Percentiles rank a stretch among this genome's conserved stretches.
These are phyloP conservation scores for Trapa bicornis DNA, from an alignment of 345 rosid genomes.

Conservation along the genomic window DNA sequence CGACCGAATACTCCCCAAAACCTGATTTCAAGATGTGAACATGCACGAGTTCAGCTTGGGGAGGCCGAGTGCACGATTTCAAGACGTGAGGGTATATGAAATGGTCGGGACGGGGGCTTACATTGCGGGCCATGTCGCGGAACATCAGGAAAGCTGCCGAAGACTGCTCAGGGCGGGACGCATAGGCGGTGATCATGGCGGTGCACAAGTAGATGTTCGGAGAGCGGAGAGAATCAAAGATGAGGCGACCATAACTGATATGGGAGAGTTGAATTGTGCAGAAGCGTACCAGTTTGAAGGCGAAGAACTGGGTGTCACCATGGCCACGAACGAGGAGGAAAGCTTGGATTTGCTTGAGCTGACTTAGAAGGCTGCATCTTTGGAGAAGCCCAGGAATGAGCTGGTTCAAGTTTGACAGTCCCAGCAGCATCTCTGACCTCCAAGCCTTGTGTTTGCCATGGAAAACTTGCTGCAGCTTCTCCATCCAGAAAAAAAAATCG, in stretches of 20 bases:
- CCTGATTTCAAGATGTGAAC: slow-evolving; percentile 45
- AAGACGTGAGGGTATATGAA: slow-evolving; percentile 67
- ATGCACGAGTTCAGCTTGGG: slow-evolving; percentile 44
- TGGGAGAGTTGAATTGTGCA: slow-evolving; percentile 44
- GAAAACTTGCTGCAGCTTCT: no score
- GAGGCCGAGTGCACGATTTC: slow-evolving; percentile 31
- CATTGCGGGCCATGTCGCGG: slow-evolving; percentile 42
- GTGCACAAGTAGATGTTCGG: slow-evolving; percentile 61
- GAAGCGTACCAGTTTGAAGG: slow-evolving; percentile 70
- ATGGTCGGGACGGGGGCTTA: slow-evolving; percentile 46
- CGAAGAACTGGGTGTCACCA: slow-evolving; percentile 42
- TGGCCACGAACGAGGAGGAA: slow-evolving; percentile 44
- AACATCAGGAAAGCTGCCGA: slow-evolving; percentile 35
- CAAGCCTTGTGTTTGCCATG: no score
- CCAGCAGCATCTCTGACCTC: background rate
- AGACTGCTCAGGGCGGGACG: slow-evolving; percentile 34
- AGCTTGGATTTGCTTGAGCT: slow-evolving; percentile 68
- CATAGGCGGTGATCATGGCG: slow-evolving; percentile 64
- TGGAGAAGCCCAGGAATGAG: slow-evolving; percentile 24
- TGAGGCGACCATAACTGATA: slow-evolving; percentile 47
- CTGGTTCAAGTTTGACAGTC: slow-evolving; percentile 18
- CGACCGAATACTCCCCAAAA: slow-evolving; percentile 44
- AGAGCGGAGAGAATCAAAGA: slow-evolving; percentile 36
- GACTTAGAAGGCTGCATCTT: slow-evolving; percentile 38
- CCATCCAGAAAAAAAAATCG: no score